Conservation (phyloP, 1,284 basidiomycete genomes). For the Cerrena zonata region DNA sequence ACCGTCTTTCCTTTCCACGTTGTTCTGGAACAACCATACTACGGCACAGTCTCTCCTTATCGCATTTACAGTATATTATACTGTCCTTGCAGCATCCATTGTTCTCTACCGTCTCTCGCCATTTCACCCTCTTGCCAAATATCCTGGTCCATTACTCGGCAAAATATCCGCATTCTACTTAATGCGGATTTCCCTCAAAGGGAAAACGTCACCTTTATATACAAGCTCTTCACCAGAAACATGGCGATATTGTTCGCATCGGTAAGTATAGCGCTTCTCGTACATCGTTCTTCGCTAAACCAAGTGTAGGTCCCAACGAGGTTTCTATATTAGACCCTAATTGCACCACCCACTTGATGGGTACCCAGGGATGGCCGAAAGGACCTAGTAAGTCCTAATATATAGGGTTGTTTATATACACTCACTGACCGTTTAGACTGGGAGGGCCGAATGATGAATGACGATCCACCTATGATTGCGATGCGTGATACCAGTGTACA, state of each 20-base stretch:
- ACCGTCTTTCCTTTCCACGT: conserved; percentile 4
- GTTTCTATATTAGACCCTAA: conserved; percentile 29
- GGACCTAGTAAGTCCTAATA: conserved; percentile 30
- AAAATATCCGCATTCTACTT: conserved; percentile 23
- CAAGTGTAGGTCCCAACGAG: conserved; percentile 33
- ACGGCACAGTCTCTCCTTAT: neutral
- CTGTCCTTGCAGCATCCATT: neutral
- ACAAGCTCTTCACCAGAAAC: conserved; percentile 20
- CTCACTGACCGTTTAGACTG: conserved; percentile 5
- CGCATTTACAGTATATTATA: conserved; percentile 1
- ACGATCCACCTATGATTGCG: conserved; percentile 26
- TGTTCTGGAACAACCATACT: neutral
- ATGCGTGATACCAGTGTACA: conserved; percentile 23
- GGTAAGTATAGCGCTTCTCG: conserved; percentile 15
- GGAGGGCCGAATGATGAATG: conserved; percentile 31
- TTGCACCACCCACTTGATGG: conserved; percentile 27
- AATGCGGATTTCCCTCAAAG: conserved; percentile 15
- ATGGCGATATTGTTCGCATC: conserved; percentile 28
- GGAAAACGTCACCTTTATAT: conserved; percentile 22
- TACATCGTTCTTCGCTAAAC: neutral
- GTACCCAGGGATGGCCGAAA: conserved; percentile 32
- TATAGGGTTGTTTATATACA: conserved; percentile 14
- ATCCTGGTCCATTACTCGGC: conserved; percentile 24
- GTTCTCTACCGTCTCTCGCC: conserved; percentile 23
- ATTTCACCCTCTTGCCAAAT: conserved; percentile 25